Evolutionary conservation across 2,329 filamentous ascomycete species (phyloP), one percentile per base, ranked within the genome.

Genomic region (Trematosphaeria pertusa): DNA sequence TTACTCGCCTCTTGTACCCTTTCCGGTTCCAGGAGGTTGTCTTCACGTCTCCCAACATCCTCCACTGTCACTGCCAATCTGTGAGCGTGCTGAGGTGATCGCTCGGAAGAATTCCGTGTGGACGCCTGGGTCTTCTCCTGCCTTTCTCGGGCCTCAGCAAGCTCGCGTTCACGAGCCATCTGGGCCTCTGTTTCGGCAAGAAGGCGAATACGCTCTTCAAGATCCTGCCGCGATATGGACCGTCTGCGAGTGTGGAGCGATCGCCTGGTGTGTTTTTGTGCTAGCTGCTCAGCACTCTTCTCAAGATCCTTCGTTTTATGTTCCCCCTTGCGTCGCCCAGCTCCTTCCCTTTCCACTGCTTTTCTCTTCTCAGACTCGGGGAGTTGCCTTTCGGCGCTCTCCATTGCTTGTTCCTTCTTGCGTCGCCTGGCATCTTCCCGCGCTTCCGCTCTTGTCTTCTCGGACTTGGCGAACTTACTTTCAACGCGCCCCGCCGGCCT

Each of bases 401-500:
- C n/a, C n/a, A n/a, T n/a, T 14, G 52, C 46, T 10, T 45, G 31
- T 7, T 52, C 46, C 14, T 45, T 47, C 42, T 45, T 49, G 11
- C 37, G 45, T 11, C 28, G 37, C 17, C 48, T 44, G 2, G 41
- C 35, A 2, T 45, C 42, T 15, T 64, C 61, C 8, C 58, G 37
- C 1, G 40, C 50, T n/a, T 54, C 51, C 7, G 58, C 53, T 4
- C 59, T 49, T 3, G 51, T 22, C 37, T 51, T 59, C 43, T 67
- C 58, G 12, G 42, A 54, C 37, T 61, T 56, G 5, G 55, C 64
- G 18, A 46, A 37, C n/a, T 26, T 46, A 3, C 45, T 58, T 34
- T 69, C 59, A 1, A 43, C 50, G 15, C 64, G 50, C 21, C 63
- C 54, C 5, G 58, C 40, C 5, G 49, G 57, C 24, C 63, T 52